These are phyloP conservation scores for Apiospora sp. DNA, from an alignment of 2,329 filamentous ascomycete species.

Conservation along the genomic window DNA sequence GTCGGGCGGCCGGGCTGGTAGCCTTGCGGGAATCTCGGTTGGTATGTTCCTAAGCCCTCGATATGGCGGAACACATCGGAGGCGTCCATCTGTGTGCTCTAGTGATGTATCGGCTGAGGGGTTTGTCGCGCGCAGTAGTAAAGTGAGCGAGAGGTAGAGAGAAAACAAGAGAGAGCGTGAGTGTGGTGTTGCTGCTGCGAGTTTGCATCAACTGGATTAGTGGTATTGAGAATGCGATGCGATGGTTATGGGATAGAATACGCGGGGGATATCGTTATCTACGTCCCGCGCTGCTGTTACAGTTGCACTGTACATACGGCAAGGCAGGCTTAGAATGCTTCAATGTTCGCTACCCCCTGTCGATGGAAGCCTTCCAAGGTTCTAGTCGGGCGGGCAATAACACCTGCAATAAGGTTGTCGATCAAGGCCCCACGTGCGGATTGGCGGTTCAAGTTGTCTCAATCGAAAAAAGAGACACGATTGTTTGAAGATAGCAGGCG, in stretches of 20 bases:
- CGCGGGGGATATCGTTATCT: constrained; percentile 18
- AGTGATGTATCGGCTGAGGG: background rate
- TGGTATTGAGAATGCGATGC: constrained; percentile 1
- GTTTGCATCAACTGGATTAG: background rate
- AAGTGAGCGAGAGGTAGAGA: constrained; percentile 1
- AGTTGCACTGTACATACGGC: constrained; percentile 8
- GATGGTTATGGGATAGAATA: constrained; percentile 19
- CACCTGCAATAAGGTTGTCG: constrained; percentile 20
- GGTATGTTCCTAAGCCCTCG: constrained; percentile 56
- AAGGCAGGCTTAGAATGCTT: background rate
- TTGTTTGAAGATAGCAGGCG: background rate
- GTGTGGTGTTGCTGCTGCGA: background rate
- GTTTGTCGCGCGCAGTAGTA: background rate
- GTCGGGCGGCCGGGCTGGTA: constrained; percentile 37
- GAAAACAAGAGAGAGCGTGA: background rate
- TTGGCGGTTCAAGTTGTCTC: constrained; percentile 3
- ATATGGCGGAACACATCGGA: constrained; percentile 65
- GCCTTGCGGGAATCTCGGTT: constrained; percentile 48
- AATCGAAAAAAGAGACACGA: background rate
- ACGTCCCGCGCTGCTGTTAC: constrained; percentile 14
- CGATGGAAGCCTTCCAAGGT: constrained; percentile 20
- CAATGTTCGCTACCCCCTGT: constrained; percentile 16
- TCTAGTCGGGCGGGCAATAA: constrained; percentile 14
- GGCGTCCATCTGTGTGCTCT: constrained; percentile 60
- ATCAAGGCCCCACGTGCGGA: constrained; percentile 18